Base-by-base conservation (phyloP, 2,329 filamentous ascomycete species). In the Penicillium sp. region DNA sequence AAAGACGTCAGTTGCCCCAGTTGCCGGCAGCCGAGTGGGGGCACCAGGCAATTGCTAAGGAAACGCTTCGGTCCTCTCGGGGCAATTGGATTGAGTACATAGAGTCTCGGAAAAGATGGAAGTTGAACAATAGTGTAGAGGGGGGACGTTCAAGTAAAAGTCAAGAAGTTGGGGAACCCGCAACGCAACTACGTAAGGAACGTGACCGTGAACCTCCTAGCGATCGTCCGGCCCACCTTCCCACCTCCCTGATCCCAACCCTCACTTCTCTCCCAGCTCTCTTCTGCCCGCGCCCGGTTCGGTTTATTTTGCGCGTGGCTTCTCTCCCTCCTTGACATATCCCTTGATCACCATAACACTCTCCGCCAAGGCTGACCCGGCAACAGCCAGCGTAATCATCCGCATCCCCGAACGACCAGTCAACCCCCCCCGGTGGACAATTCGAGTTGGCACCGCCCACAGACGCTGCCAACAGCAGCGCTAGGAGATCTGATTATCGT, bases 141-240 rank as follows among this genome's bases (percentile, higher is more conserved):
- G 16, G 35, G 18, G 18, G 4, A 38, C 20, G 35, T 20, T 2
- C 16, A 38, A 9, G 8, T 18, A n/a, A 25, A 40, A 36, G 22
- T 9, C 7, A 25, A 25, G 11, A 35, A 36, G 33, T 36, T 20
- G 25, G 20, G 48, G 28, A 48, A 40, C 25, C 25, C 25, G 24
- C 31, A 48, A 20, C 33, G n/a, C 31, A 45, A 38, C 45, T 50
- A 55, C 56, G 58, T 58, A 60, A 58, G 56, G 57, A 63, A 63
- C 61, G 61, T 63, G 61, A 63, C 61, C 50, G 43, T 51, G 35
- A 53, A 55, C 22, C 60, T 59, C 57, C 59, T 55, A 61, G 43
- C 54, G 58, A 62, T 61, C 55, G 57, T 42, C 43, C 51, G 58
- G 54, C 55, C 60, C 51, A 61, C 58, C 55, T 56, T 63, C 55